A percentile compares a stretch with the other conserved stretches of the same genome.
phyloP scores from a whole-genome alignment of 331 rosid species.

The Cucumis variabilis region DNA sequence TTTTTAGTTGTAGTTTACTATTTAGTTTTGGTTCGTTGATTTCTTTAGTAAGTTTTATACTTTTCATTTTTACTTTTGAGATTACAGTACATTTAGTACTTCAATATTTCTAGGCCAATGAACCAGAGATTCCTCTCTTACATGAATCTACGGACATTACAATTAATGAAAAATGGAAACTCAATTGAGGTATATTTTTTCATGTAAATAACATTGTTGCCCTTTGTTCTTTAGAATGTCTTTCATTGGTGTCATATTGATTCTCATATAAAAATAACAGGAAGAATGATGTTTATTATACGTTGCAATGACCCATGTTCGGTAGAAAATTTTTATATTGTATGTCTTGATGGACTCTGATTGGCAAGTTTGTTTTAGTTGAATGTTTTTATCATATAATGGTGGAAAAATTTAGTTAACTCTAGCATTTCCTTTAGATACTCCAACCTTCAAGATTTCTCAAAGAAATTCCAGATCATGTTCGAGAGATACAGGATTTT shows the following conservation, averaged over 20 bases:
- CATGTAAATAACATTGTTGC: slow-evolving; percentile 12
- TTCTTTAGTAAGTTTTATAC: neutral
- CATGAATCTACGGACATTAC: slow-evolving; percentile 68
- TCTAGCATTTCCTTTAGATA: slow-evolving; percentile 55
- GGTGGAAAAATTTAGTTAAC: slow-evolving; percentile 3
- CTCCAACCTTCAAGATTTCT: slow-evolving; percentile 93
- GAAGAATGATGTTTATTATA: slow-evolving; percentile 92
- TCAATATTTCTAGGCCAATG: slow-evolving; percentile 69
- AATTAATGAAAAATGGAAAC: slow-evolving; percentile 66
- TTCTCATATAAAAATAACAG: slow-evolving; percentile 48
- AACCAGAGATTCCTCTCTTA: slow-evolving; percentile 87
- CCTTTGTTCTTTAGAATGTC: slow-evolving; percentile 9
- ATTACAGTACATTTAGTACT: slow-evolving; percentile 33
- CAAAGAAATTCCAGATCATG: slow-evolving; percentile 86
- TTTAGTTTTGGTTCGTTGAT: too few species aligned
- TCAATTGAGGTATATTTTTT: slow-evolving; percentile 71
- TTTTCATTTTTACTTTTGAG: slow-evolving; percentile 13
- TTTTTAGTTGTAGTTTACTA: neutral
- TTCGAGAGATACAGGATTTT: slow-evolving; percentile 80
- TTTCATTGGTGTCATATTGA: slow-evolving; percentile 13
- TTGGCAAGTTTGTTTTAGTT: slow-evolving; percentile 74
- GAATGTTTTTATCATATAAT: neutral
- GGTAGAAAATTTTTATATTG: slow-evolving; percentile 68
- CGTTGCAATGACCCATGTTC: slow-evolving; percentile 99
- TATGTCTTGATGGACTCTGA: slow-evolving; percentile 77